phyloP scores from a whole-genome alignment of 176 grass and related monocot species.

The Eleusine coracana region DNA sequence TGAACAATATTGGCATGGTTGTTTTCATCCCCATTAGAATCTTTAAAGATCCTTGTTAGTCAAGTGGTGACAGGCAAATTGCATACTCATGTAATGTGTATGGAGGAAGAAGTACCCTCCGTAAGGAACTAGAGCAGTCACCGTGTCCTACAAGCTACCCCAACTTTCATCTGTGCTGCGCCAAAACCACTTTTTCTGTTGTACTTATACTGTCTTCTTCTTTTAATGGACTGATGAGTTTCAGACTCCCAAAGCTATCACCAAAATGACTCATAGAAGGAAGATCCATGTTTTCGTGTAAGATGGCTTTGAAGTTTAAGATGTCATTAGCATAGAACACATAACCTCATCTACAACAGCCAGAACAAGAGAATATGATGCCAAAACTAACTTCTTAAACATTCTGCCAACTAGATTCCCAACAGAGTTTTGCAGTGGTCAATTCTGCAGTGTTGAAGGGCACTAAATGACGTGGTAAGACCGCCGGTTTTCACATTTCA shows the following conservation, averaged over 20 bases:
- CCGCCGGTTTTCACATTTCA: constrained; percentile 66
- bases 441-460: constrained; percentile 47
- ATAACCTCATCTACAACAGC: constrained; percentile 73
- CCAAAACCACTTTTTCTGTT: constrained; percentile 64
- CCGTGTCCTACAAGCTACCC: constrained; percentile 26
- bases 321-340: constrained; percentile 72
- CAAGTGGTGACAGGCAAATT: constrained; percentile 87
- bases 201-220: constrained; percentile 52
- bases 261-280: constrained; percentile 50
- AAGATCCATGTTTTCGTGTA: constrained; percentile 30
- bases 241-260: constrained; percentile 54
- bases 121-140: constrained; percentile 42
- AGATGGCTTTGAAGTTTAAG: constrained; percentile 58
- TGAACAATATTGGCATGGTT: constrained; percentile 68
- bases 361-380: constrained; percentile 64
- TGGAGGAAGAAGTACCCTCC: constrained; percentile 79
- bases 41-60: constrained; percentile 66
- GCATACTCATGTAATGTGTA: constrained; percentile 62
- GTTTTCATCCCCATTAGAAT: constrained; percentile 39
- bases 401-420: constrained; percentile 23
- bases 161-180: constrained; percentile 45
- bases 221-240: constrained; percentile 49
- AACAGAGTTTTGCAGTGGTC: constrained; percentile 26
- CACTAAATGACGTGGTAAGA: constrained; percentile 49
- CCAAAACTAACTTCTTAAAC: constrained; percentile 78